Evolutionary conservation across 164 flowering plant genomes (phyloP).

Genomic region (Chloranthus sessilifolius): DNA sequence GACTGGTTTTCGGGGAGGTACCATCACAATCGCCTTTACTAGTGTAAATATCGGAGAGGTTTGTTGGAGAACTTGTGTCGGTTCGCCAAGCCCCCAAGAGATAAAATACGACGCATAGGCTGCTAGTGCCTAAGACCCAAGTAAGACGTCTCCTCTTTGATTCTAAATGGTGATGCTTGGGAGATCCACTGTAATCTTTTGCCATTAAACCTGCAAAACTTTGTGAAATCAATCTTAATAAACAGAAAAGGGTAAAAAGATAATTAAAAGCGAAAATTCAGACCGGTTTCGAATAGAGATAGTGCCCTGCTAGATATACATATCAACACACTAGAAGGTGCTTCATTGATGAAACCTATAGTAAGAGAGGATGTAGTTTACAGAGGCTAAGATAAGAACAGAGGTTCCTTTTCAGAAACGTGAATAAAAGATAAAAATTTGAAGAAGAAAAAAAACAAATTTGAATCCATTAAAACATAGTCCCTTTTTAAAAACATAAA

Average conservation of each 20-base stretch:
- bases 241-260: too few relatives aligned
- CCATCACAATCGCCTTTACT: slow-evolving; percentile 29
- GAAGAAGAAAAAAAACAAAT: too few relatives aligned
- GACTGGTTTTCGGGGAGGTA: neutral
- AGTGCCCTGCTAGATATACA: neutral
- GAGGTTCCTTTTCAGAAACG: too few relatives aligned
- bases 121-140: slow-evolving; percentile 64
- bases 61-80: slow-evolving; percentile 21
- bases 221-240: too few relatives aligned
- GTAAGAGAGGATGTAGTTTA: neutral
- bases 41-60: slow-evolving; percentile 33
- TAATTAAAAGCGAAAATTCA: too few relatives aligned
- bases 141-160: slow-evolving; percentile 57
- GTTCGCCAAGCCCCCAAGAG: slow-evolving; percentile 80
- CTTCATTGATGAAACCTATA: neutral
- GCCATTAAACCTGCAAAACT: slow-evolving; percentile 54
- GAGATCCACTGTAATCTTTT: slow-evolving; percentile 73
- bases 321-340: neutral
- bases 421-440: too few relatives aligned
- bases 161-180: slow-evolving; percentile 66
- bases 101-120: slow-evolving; percentile 78
- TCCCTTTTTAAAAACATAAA: too few relatives aligned
- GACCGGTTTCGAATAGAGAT: neutral
- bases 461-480: too few relatives aligned
- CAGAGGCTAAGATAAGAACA: too few relatives aligned